phyloP scores from a whole-genome alignment of 345 rosid genomes.

The Trapa incisa region DNA sequence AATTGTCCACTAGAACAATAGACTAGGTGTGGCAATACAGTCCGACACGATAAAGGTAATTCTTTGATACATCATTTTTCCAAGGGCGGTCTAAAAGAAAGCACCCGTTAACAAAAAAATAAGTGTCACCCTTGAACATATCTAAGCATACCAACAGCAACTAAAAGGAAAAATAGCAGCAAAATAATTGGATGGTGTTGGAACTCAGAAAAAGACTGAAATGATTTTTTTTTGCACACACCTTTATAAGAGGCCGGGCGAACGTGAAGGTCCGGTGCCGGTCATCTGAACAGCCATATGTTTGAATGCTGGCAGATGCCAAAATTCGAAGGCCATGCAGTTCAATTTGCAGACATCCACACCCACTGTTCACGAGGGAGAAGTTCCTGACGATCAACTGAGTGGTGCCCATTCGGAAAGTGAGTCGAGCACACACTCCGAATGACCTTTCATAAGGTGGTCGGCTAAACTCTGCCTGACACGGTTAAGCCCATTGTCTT shows the following conservation, averaged over 20 bases:
- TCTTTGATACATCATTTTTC: too few species aligned
- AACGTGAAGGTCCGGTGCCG: slow-evolving; percentile 6
- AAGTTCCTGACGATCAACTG: background rate
- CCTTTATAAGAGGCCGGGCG: slow-evolving; percentile 8
- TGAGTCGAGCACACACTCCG: background rate
- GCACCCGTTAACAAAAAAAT: too few species aligned
- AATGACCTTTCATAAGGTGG: background rate
- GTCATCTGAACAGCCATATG: background rate
- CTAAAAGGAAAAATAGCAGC: too few species aligned
- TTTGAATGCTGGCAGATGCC: slow-evolving; percentile 3
- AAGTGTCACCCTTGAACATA: too few species aligned
- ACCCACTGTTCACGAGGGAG: background rate
- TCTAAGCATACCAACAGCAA: too few species aligned
- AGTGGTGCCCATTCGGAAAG: background rate
- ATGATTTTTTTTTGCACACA: background rate
- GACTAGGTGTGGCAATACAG: too few species aligned
- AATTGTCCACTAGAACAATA: too few species aligned
- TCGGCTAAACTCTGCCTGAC: background rate
- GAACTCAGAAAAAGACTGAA: too few species aligned
- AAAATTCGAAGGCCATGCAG: background rate
- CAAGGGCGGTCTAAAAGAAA: too few species aligned
- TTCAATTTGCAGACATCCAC: background rate
- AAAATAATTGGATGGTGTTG: too few species aligned
- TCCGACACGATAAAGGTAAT: too few species aligned
- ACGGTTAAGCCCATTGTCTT: background rate